Evolutionary conservation across 2,329 filamentous ascomycete species (phyloP).

Genomic region (Paramyrothecium roridum): DNA sequence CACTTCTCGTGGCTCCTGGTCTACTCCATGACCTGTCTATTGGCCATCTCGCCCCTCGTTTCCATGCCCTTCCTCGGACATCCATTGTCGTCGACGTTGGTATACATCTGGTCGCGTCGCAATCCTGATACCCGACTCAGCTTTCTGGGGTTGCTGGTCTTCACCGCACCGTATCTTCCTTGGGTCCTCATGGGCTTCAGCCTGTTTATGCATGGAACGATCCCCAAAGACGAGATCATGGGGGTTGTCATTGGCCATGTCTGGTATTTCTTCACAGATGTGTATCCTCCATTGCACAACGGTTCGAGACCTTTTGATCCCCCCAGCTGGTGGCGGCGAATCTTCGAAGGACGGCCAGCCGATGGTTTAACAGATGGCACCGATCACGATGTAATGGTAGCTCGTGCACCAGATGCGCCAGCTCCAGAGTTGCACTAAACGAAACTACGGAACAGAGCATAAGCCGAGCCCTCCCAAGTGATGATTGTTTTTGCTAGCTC

Average conservation of each 20-base stretch:
- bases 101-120: constrained; percentile 96
- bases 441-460: too few species aligned
- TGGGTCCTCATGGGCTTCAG: constrained; percentile 96
- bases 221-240: constrained; percentile 95
- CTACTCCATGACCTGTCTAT: constrained; percentile 76
- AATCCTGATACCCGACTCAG: constrained; percentile 91
- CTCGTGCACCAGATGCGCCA: constrained; percentile 36
- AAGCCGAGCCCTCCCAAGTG: too few species aligned
- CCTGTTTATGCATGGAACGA: constrained; percentile 80
- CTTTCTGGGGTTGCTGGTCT: constrained; percentile 83
- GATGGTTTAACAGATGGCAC: constrained; percentile 50
- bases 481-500: too few species aligned
- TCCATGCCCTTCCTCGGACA: constrained; percentile 94
- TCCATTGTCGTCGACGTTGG: constrained; percentile 84
- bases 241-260: constrained; percentile 93
- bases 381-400: constrained; percentile 62
- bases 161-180: constrained; percentile 89
- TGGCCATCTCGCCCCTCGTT: constrained; percentile 80
- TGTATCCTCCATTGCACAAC: constrained; percentile 87
- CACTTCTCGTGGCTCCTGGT: constrained; percentile 93
- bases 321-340: constrained; percentile 80
- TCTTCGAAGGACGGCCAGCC: constrained; percentile 65
- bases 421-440: constrained; percentile 15
- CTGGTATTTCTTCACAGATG: constrained; percentile 97
- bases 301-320: constrained; percentile 85